Percentiles rank a stretch among this genome's conserved stretches.
Evolutionary conservation across 1,139 yeast species (phyloP).

Genomic region (Pichia sp.): DNA sequence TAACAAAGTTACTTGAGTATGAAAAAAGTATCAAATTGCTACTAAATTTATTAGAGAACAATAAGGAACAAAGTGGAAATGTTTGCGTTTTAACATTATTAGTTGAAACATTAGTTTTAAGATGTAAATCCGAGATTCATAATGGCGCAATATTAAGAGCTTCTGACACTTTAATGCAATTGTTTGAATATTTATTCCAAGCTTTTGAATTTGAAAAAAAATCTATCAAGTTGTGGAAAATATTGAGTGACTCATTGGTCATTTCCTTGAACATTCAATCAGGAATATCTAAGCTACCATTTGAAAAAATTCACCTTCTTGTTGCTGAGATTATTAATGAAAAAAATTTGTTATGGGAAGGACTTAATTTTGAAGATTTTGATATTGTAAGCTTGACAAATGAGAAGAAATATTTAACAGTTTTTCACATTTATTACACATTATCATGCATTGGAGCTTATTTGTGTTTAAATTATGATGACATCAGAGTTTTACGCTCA

Average conservation of each 20-base stretch:
- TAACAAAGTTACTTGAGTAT: slow-evolving; percentile 45
- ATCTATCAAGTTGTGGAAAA: slow-evolving; percentile 51
- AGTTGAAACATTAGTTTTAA: slow-evolving; percentile 50
- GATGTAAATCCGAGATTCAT: slow-evolving; percentile 45
- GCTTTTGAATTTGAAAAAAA: slow-evolving; percentile 36
- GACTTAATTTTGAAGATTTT: background rate
- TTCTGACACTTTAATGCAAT: slow-evolving; percentile 35
- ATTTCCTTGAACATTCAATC: slow-evolving; percentile 40
- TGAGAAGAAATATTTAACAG: slow-evolving; percentile 4
- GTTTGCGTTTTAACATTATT: slow-evolving; percentile 53
- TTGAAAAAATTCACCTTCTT: slow-evolving; percentile 18
- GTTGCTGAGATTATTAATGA: background rate
- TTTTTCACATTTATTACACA: slow-evolving; percentile 7
- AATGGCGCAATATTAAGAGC: slow-evolving; percentile 66
- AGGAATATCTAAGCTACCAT: slow-evolving; percentile 36
- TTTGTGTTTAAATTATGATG: slow-evolving; percentile 23
- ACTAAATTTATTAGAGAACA: slow-evolving; percentile 35
- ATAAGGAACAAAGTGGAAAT: slow-evolving; percentile 38
- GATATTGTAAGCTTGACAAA: slow-evolving; percentile 1
- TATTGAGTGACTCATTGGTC: slow-evolving; percentile 45
- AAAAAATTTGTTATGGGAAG: slow-evolving; percentile 5
- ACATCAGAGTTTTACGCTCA: slow-evolving; percentile 50
- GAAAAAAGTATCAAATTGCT: slow-evolving; percentile 34
- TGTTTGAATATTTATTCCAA: slow-evolving; percentile 43
- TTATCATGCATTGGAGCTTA: slow-evolving; percentile 15